Conservation (phyloP, 768 basidiomycete genomes). For the Phylloporus sp. region DNA sequence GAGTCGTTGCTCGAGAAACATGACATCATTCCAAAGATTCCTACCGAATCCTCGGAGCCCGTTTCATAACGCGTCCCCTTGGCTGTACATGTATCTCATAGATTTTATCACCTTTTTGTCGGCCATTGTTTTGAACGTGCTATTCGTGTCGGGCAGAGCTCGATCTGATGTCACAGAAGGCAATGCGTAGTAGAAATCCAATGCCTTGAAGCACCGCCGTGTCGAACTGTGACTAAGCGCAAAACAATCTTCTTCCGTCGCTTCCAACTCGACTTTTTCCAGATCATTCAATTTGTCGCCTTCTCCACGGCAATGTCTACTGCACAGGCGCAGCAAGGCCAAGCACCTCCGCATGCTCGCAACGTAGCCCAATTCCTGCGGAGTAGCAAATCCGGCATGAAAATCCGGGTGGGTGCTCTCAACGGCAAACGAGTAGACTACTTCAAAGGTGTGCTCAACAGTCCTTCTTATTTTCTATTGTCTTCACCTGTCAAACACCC, state of each 20-base stretch:
- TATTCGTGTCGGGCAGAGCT: no score
- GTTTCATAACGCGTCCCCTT: not conserved
- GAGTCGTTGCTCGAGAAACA: constrained; percentile 74
- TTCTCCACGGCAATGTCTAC: constrained; percentile 30
- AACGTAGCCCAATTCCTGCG: constrained; percentile 85
- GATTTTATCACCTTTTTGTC: not conserved
- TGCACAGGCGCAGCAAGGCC: constrained; percentile 64
- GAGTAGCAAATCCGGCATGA: constrained; percentile 80
- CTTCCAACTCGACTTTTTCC: not conserved
- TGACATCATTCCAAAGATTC: constrained; percentile 56
- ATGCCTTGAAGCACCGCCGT: no score
- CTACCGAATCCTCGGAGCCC: constrained; percentile 1
- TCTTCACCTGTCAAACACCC: not conserved
- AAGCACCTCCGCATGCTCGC: constrained; percentile 74
- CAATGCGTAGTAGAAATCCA: no score
- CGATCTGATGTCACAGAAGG: no score
- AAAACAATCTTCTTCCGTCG: not conserved
- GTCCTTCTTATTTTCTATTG: not conserved
- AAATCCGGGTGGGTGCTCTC: constrained; percentile 82
- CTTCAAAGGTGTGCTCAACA: constrained; percentile 80
- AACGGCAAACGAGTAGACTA: constrained; percentile 96
- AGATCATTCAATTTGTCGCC: not conserved
- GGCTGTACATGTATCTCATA: not conserved
- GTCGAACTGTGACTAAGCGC: constrained; percentile 21
- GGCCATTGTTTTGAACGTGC: not conserved